phyloP scores from a whole-genome alignment of 106 monocot genomes.

The Acorus gramineus region DNA sequence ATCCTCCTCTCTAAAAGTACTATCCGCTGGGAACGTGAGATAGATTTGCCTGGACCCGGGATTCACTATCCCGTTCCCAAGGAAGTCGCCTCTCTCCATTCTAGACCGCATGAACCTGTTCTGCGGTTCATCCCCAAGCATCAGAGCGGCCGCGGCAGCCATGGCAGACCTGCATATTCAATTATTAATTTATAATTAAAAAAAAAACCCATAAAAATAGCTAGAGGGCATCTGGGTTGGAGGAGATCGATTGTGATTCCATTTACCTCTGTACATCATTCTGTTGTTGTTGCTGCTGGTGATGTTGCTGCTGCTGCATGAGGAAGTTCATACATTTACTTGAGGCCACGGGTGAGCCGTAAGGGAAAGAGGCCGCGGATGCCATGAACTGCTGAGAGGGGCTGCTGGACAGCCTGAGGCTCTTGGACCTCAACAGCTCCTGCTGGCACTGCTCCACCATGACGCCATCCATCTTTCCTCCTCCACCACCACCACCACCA shows the following conservation, averaged over 20 bases:
- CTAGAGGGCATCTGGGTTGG: too few species aligned
- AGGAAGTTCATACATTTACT: constrained; percentile 52
- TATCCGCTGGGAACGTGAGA: constrained; percentile 86
- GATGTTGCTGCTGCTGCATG: constrained; percentile 29
- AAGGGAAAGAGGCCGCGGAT: constrained; percentile 38
- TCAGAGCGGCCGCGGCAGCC: constrained; percentile 36
- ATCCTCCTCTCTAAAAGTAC: constrained; percentile 89
- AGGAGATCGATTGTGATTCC: not conserved
- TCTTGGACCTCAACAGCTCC: constrained; percentile 64
- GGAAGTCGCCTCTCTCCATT: constrained; percentile 48
- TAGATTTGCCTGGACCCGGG: constrained; percentile 92
- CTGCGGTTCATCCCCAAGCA: constrained; percentile 41
- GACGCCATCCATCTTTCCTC: constrained; percentile 32
- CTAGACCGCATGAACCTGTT: constrained; percentile 59
- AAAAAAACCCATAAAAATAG: not conserved
- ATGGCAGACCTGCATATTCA: constrained; percentile 12
- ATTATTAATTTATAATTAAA: not conserved
- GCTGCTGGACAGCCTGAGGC: constrained; percentile 33
- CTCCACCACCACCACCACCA: not conserved
- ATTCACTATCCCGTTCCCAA: constrained; percentile 37
- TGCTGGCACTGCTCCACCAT: constrained; percentile 70
- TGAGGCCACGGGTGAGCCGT: constrained; percentile 34
- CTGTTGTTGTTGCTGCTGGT: constrained; percentile 32
- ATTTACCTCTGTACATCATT: constrained; percentile 58
- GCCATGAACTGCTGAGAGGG: constrained; percentile 28